phyloP scores from a whole-genome alignment of 2,329 filamentous ascomycete genomes.

The Teratosphaeria epicoccoides region DNA sequence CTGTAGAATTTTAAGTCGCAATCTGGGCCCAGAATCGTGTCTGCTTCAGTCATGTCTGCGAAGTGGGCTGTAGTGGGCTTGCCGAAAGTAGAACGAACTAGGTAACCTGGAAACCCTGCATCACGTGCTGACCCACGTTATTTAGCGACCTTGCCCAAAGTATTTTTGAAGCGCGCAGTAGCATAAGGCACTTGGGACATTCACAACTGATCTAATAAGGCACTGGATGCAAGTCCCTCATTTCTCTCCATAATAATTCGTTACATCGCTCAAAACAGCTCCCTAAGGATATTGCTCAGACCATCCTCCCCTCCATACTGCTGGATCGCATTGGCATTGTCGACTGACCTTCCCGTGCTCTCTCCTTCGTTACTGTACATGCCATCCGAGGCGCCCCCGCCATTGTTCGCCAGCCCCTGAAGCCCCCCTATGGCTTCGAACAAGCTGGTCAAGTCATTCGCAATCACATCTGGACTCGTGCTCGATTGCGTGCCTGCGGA shows the following conservation, averaged over 20 bases:
- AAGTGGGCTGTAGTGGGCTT: neutral
- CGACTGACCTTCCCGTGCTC: neutral
- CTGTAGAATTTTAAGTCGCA: neutral
- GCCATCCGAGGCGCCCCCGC: slow-evolving; percentile 11
- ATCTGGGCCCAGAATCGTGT: neutral
- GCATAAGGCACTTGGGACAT: too few species aligned
- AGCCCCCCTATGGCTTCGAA: slow-evolving; percentile 54
- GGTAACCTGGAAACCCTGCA: too few species aligned
- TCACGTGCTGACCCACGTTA: too few species aligned
- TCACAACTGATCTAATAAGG: too few species aligned
- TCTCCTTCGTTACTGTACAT: slow-evolving; percentile 4
- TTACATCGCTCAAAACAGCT: slow-evolving; percentile 41
- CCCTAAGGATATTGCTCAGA: slow-evolving; percentile 47
- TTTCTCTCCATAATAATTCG: too few species aligned
- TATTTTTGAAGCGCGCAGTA: too few species aligned
- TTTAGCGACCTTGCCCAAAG: too few species aligned
- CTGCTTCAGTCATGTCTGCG: neutral
- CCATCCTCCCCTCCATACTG: slow-evolving; percentile 48
- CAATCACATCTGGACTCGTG: slow-evolving; percentile 49
- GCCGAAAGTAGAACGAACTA: neutral
- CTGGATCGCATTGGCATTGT: neutral
- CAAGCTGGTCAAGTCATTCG: slow-evolving; percentile 51
- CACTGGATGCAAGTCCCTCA: too few species aligned
- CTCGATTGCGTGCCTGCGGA: slow-evolving; percentile 26
- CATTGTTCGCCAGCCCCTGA: slow-evolving; percentile 9